Base-by-base conservation (phyloP, 331 rosid genomes). In the Pyracantha coccinea region DNA sequence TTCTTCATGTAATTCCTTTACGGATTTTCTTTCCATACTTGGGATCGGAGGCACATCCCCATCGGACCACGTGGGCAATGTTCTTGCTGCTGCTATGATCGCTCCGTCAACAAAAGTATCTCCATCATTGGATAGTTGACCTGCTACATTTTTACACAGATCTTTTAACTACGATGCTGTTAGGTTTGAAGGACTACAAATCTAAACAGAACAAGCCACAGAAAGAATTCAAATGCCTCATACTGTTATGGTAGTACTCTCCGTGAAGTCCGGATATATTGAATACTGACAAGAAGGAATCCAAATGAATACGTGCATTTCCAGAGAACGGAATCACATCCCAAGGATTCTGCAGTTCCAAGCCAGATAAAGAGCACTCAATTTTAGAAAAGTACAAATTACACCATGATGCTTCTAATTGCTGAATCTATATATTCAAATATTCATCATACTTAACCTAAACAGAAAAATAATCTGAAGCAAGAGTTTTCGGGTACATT, bases 31-130 rank as follows among this genome's bases (percentile, higher is more conserved):
- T 88, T 92, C 99, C 68, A 68, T 28, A 25, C 99, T 92, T 45
- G 99, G 97, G 75, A 88, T 77, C 52, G 93, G 92, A 68, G 99
- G 97, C 74, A 91, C 71, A 68, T 92, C 93, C 79, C 96, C 83
- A 32, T 86, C 93, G 45, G 97, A 92, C 99, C 99, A 94, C n/a
- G 91, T 85, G 29, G 99, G 96, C 83, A 92, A 71, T 29, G 94
- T 88, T 81, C 97, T 85, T 66, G 91, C 92, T 3, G 96, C 96
- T 41, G 95, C 98, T 62, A 94, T 81, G 78, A 94, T 89, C 15
- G 97, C 95, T 81, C 98, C 97, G 11, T 94, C 96, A 21, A 94
- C 90, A 79, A 94, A 94, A 45, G 87, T 88, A 75, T 91, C 92
- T 38, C 91, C 86, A 2, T 55, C 45, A 2, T 75, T 77, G 10